Percentiles rank a stretch among this genome's conserved stretches.
Conservation (phyloP, 345 rosid genomes). For the Anastatica hierochuntica region DNA sequence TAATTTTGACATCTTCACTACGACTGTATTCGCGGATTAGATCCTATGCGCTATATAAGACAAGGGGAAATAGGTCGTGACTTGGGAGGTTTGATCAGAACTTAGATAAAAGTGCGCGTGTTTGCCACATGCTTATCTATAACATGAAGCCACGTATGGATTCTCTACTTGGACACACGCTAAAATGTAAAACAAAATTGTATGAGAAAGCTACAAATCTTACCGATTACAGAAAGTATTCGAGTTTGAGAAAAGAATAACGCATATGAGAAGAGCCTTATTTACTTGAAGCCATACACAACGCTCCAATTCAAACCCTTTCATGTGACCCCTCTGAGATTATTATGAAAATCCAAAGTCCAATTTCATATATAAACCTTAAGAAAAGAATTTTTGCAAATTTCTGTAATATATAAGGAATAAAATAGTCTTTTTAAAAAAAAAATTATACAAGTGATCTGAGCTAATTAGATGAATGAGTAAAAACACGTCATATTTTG, state of each 20-base stretch:
- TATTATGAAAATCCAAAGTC: slow-evolving; percentile 9
- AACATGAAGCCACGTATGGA: slow-evolving; percentile 3
- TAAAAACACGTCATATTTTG: too few relatives aligned
- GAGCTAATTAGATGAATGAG: too few relatives aligned
- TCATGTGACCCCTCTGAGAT: background rate
- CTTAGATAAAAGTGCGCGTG: slow-evolving; percentile 20
- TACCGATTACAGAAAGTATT: background rate
- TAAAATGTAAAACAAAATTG: background rate
- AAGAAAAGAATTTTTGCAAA: background rate
- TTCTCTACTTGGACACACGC: slow-evolving; percentile 10
- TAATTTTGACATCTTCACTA: too few relatives aligned
- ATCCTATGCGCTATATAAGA: background rate
- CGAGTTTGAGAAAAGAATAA: slow-evolving; percentile 16
- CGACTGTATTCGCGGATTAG: too few relatives aligned
- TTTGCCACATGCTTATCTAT: slow-evolving; percentile 9
- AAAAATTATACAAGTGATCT: too few relatives aligned
- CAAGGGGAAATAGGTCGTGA: slow-evolving; percentile 7
- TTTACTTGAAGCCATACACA: slow-evolving; percentile 19
- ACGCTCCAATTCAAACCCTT: slow-evolving; percentile 7
- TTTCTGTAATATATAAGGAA: too few relatives aligned
- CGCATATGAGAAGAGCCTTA: slow-evolving; percentile 5
- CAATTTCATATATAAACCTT: background rate
- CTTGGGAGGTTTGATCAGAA: background rate
- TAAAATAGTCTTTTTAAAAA: too few relatives aligned
- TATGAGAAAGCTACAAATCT: slow-evolving; percentile 10